These are phyloP conservation scores for Capsicum pubescens DNA, from an alignment of 257 asterid species.

Conservation along the genomic window DNA sequence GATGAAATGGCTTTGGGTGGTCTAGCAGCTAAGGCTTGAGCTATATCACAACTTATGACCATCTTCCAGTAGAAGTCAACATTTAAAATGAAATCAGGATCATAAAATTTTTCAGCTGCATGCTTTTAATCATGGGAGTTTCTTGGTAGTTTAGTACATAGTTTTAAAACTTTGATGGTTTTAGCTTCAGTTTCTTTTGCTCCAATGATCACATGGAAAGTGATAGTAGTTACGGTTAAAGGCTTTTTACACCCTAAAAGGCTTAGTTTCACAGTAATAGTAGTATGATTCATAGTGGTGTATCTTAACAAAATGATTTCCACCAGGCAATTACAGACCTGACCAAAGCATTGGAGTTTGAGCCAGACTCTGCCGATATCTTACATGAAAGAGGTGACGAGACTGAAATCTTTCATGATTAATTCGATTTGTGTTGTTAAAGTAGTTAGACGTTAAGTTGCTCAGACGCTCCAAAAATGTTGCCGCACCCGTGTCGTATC, in stretches of 20 bases:
- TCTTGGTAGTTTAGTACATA: not conserved
- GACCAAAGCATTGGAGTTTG: conserved; percentile 94
- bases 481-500: too few relatives aligned
- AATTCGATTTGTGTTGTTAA: not conserved
- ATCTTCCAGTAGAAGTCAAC: not conserved
- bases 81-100: conserved; percentile 1
- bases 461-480: too few relatives aligned
- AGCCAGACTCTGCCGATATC: conserved; percentile 75
- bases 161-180: not conserved
- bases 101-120: conserved; percentile 7
- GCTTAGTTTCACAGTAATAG: conserved; percentile 9
- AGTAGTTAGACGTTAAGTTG: not conserved
- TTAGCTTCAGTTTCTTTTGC: not conserved
- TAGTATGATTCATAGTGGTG: conserved; percentile 15
- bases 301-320: conserved; percentile 25
- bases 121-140: conserved; percentile 20
- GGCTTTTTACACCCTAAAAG: not conserved
- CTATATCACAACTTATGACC: conserved; percentile 20
- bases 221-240: conserved; percentile 7
- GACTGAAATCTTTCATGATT: conserved; percentile 24
- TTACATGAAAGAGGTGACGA: conserved; percentile 92
- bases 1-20: conserved; percentile 15
- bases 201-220: conserved; percentile 2
- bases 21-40: conserved; percentile 13
- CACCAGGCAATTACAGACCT: conserved; percentile 91